Evolutionary conservation across 176 grass and related monocot species (phyloP).

Genomic region (Hordeum marinum): DNA sequence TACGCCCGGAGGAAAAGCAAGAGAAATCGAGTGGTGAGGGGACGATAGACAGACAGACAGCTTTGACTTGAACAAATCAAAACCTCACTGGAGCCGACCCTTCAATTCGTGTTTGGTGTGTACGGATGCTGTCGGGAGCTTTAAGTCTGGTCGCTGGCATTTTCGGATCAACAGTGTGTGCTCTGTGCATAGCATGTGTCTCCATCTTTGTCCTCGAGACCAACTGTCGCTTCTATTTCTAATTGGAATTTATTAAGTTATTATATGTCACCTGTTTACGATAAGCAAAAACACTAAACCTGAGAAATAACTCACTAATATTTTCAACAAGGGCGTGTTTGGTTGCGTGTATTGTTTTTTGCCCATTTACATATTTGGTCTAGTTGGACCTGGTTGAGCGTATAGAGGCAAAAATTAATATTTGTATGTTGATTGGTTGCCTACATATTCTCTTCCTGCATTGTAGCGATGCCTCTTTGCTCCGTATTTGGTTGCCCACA

Average conservation of each 20-base stretch:
- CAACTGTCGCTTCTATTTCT: not conserved
- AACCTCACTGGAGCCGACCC: not conserved
- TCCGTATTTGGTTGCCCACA: no score
- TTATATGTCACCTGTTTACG: no score
- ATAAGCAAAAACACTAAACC: no score
- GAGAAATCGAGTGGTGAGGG: not conserved
- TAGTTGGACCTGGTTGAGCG: no score
- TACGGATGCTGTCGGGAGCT: not conserved
- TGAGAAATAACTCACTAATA: no score
- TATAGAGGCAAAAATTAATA: no score
- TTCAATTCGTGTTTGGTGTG: not conserved
- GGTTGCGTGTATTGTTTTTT: no score
- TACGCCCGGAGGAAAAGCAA: not conserved
- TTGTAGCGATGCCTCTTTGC: no score
- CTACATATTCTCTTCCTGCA: no score
- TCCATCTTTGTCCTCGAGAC: not conserved
- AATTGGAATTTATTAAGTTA: not conserved
- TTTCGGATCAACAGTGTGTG: not conserved
- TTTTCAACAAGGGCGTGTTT: no score
- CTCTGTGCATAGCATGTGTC: not conserved
- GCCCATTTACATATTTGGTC: no score
- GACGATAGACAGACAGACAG: not conserved
- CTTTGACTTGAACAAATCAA: not conserved
- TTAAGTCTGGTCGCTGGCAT: not conserved
- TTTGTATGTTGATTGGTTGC: no score